Base-by-base conservation (phyloP, 2,329 filamentous ascomycete genomes). In the Incumbomyces delicatus region DNA sequence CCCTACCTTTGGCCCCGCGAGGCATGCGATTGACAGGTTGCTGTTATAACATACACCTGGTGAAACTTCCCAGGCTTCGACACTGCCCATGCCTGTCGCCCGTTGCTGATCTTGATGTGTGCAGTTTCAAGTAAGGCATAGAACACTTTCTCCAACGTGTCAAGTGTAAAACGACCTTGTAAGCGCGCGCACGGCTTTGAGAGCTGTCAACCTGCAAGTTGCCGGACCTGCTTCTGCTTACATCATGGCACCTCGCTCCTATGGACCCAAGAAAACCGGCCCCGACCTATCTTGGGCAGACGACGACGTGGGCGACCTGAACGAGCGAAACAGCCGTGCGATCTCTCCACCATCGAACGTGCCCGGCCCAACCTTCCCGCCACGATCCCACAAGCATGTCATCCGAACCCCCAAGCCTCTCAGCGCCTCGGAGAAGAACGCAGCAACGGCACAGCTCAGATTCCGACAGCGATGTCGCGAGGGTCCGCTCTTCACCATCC, bases 211-310 rank as follows among this genome's bases (percentile, higher is more conserved):
- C 4, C 8, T 27, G 22, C 5, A 4, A 27, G 8, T 27, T 27
- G 22, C 22, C 22, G 8, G 22, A 27, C 22, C 5, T 5, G 22
- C 5, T 27, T n/a, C 18, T n/a, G 3, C 22, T 5, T 8, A 2
- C 16, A 17, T 20, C 31, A 43, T 44, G 22, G 14, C 29, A 17
- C 41, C 41, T 11, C 31, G 41, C 16, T 17, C 17, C 6, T 32
- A 20, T 20, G 34, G 43, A n/a, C 6, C 27, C 17, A 32, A 27
- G 14, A 46, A 46, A 33, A 30, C 20, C 29, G 43, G 43, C 12
- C 43, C 43, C 17, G 43, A 46, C 36, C 35, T 46, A 4, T 41
- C 33, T n/a, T 46, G 43, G 43, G 27, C 27, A 29, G 43, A 46
- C 18, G 43, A 46, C 11, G 43, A 46, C 27, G 2, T 40, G 13